Base-by-base conservation (phyloP, 345 rosid species). In the Durio zibethinus region DNA sequence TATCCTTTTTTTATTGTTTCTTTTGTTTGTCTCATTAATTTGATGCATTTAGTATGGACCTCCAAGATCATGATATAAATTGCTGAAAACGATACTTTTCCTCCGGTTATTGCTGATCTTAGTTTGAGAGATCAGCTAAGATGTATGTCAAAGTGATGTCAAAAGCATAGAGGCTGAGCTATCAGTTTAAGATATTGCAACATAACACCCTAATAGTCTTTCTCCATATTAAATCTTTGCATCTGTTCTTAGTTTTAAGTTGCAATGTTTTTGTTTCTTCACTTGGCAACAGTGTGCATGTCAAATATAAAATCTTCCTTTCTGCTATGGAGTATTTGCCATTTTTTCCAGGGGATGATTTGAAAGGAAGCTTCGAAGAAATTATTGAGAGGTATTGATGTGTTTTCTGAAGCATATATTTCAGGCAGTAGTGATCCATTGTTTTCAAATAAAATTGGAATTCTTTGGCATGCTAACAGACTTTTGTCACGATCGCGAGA, bases 301-400 rank as follows among this genome's bases (percentile, higher is more conserved):
- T 90, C 75, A 96, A 96, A 82, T 88, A 88, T 84, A 93, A 93
- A 79, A 89, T 96, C 83, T 96, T 93, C 89, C 92, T 89, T 67
- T 90, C 98, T 76, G 99, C 93, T 31, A 89, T 96, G 87, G 97
- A 88, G 83, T 93, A 89, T 84, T 85, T 96, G 84, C 92, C 94
- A 67, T 93, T 92, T 83, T 90, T 97, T 78, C 82, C 82, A 4
- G 88, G 63, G 61, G 86, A 92, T 85, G 94, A 90, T 64, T 88
- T 89, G 10, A 88, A 89, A 85, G 99, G 97, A 78, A 91, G 91
- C 86, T 95, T 95, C 79, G 97, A 95, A 88, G 98, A 95, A 88
- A 95, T 93, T 81, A 87, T 93, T 75, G 94, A 92, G 89, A 95
- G 98, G 98, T 95, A 90, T 23, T 20, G 25, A 60, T 56, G 36